Conservation (phyloP, 2,329 filamentous ascomycete species). For the Talaromyces sp. region DNA sequence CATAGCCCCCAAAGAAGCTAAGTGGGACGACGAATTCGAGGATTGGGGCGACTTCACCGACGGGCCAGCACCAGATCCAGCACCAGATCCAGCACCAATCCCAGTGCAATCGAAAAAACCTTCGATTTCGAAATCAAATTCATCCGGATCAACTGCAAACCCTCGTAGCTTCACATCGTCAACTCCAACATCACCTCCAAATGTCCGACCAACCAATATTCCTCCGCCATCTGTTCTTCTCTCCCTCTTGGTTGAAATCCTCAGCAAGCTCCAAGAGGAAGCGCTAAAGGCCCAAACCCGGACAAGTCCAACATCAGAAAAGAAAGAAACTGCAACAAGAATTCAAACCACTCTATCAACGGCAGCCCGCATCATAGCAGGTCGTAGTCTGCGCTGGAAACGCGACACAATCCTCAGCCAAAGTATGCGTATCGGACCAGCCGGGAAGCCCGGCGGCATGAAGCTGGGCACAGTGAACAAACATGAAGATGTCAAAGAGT, state of each 20-base stretch:
- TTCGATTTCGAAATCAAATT: neutral
- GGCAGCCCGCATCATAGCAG: constrained; percentile 78
- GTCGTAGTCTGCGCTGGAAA: constrained; percentile 86
- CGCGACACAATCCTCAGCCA: constrained; percentile 82
- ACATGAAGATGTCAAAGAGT: constrained; percentile 77
- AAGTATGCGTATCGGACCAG: constrained; percentile 80
- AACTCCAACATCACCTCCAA: constrained; percentile 16
- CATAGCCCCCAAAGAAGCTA: constrained; percentile 9
- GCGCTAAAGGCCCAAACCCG: constrained; percentile 68
- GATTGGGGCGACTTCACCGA: constrained; percentile 28
- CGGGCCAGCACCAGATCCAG: constrained; percentile 11
- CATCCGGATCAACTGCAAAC: constrained; percentile 13
- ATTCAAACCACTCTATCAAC: constrained; percentile 51
- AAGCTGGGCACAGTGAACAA: constrained; percentile 87
- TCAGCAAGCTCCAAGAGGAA: constrained; percentile 65
- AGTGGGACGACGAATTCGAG: constrained; percentile 26
- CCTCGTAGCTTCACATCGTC: constrained; percentile 15
- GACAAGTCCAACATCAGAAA: neutral
- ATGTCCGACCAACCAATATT: constrained; percentile 75
- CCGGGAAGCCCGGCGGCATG: constrained; percentile 79
- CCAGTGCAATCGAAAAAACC: neutral
- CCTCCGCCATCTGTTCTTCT: constrained; percentile 85
- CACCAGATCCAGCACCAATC: neutral
- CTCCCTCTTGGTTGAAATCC: constrained; percentile 71
- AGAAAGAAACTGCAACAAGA: constrained; percentile 20